Evolutionary conservation across 306 rosid species (phyloP).

Genomic region (Oxytropis ochrocephala): DNA sequence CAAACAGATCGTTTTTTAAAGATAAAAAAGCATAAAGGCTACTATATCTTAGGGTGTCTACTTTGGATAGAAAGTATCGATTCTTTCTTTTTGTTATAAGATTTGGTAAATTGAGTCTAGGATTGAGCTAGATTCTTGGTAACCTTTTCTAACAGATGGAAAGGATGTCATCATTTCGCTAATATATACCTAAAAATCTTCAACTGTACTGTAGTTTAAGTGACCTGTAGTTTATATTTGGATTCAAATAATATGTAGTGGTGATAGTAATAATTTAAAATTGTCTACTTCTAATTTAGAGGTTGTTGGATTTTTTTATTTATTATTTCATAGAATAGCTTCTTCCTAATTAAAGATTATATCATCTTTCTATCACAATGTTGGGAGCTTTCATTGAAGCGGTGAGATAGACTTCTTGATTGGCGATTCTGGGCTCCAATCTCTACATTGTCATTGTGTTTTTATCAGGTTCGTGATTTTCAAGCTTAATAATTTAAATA

Average conservation of each 20-base stretch:
- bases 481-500: constrained; percentile 8
- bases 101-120: background rate
- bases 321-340: constrained; percentile 25
- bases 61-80: background rate
- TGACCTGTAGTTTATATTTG: constrained; percentile 21
- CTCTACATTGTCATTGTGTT: constrained; percentile 38
- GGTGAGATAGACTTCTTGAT: constrained; percentile 40
- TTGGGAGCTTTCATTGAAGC: constrained; percentile 33
- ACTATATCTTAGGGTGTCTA: background rate
- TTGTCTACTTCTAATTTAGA: constrained; percentile 11
- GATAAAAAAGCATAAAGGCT: background rate
- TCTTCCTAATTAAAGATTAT: constrained; percentile 27
- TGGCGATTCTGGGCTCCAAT: constrained; percentile 39
- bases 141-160: background rate
- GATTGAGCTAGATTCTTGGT: background rate
- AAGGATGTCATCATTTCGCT: constrained; percentile 1
- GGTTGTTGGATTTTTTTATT: constrained; percentile 30
- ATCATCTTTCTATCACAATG: constrained; percentile 25
- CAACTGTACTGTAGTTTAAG: background rate
- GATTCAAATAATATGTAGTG: constrained; percentile 22
- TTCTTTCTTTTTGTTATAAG: background rate
- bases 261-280: constrained; percentile 23
- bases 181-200: background rate
- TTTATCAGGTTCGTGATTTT: constrained; percentile 45
- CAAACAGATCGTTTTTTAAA: background rate